Evolutionary conservation across 176 grass and related monocot genomes (phyloP), one percentile per base, ranked within the genome.

Genomic region (Oryza officinalis): DNA sequence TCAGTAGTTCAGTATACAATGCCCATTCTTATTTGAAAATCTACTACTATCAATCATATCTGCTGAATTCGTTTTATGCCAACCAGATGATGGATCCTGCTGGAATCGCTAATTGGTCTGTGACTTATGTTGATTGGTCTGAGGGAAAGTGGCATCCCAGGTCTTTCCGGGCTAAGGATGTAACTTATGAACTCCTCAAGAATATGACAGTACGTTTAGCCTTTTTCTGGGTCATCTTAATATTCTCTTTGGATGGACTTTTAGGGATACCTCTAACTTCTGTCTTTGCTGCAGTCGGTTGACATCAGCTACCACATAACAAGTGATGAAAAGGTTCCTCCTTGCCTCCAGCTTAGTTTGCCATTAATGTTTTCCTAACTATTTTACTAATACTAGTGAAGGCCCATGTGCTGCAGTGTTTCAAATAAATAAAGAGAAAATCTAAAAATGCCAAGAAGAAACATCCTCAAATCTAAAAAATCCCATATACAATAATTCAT

Each of bases 101-200:
- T 84, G 89, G 94, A 74, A 94, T 94, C 79, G 82, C 94, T 23
- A 97, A 94, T 86, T 97, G 91, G 94, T 97, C 94, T 5, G 89
- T 88, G 65, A 97, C 94, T 71, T 87, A 91, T 49, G 94, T 97
- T 68, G 94, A 97, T 49, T 97, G 94, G 94, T 97, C 91, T 14
- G 94, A 97, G 86, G 87, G 91, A 77, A 97, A 97, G 49, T 97
- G 94, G 94, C 94, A 97, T 84, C 94, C 94, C 26, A 97, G 88
- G 87, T 81, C 89, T 17, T 97, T 94, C 71, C 86, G 89, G 20
- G 85, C 94, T 82, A 83, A 84, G 66, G 94, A 94, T 71, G 87
- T 88, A 45, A 92, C 89, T 86, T 97, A 88, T 69, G 91, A 97
- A 46, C 89, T 81, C n/a, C 70, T 97, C 38, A 97, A 94, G 76